Percentiles rank a stretch among this genome's conserved stretches.
Evolutionary conservation across 2,329 filamentous ascomycete genomes (phyloP).

Genomic region (Colletotrichum chlorophyti): DNA sequence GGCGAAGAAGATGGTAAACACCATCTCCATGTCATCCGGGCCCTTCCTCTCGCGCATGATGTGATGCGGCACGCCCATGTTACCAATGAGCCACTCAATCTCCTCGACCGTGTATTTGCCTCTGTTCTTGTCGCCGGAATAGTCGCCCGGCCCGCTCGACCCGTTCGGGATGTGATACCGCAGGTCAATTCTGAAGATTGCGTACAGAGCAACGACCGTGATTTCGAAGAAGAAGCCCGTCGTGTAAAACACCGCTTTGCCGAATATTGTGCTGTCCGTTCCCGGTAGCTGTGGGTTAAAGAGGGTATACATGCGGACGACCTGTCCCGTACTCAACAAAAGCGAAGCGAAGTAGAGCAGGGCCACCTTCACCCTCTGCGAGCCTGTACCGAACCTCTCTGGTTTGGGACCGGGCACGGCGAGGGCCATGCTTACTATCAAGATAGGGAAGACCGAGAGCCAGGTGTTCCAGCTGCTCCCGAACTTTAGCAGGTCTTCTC

Average conservation of each 20-base stretch:
- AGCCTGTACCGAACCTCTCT: conserved; percentile 41
- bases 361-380: conserved; percentile 36
- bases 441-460: conserved; percentile 32
- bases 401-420: conserved; percentile 36
- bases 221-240: conserved; percentile 43
- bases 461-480: conserved; percentile 33
- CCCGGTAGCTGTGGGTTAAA: conserved; percentile 34
- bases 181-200: conserved; percentile 36
- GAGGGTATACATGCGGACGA: conserved; percentile 33
- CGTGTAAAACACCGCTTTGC: conserved; percentile 42
- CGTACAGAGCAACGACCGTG: conserved; percentile 35
- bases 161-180: conserved; percentile 40
- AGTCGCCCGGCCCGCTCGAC: conserved; percentile 35
- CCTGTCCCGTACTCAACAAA: conserved; percentile 30
- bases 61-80: conserved; percentile 26
- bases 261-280: conserved; percentile 37
- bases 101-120: conserved; percentile 22
- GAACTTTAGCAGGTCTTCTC: conserved; percentile 29
- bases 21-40: conserved; percentile 15
- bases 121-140: conserved; percentile 27
- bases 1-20: conserved; percentile 27
- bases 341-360: conserved; percentile 34
- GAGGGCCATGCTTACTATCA: conserved; percentile 32
- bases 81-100: conserved; percentile 27
- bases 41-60: conserved; percentile 27